Base-by-base conservation (phyloP, 768 basidiomycete genomes). In the Tylopilus sp. region DNA sequence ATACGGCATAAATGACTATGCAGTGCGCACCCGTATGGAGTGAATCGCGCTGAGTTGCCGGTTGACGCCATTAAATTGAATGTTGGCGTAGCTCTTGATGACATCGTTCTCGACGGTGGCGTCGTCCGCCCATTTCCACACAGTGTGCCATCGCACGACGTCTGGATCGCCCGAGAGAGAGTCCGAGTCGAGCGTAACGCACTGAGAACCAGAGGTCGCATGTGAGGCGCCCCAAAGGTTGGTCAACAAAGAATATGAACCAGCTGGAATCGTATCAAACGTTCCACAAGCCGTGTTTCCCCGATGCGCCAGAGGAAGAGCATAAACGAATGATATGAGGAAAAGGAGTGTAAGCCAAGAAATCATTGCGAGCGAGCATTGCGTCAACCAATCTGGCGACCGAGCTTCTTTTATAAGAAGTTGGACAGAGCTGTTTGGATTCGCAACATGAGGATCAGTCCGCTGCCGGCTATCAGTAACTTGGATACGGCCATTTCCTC, bases 21-120 rank as follows among this genome's bases (percentile, higher is more conserved):
- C 8, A 25, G 35, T 33, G 68, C 78, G 43, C 57, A 85, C 85
- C 1, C 76, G 79, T 48, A 86, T 86, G 51, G 67, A 75, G 3
- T 58, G 65, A 56, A 86, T 83, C 1, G 74, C 73, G 30, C 73
- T 74, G 18, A 86, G 72, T 55, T 77, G 75, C 60, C 73, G 70
- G 69, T 83, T 79, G 52, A 83, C 55, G 25, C 76, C 77, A 57
- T 82, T 73, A 30, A 80, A 72, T 53, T 78, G 73, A 12, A 82
- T 69, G 63, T 85, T 81, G 21, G 81, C 73, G 67, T 75, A 86
- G 60, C 79, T 83, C 75, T 85, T 86, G 53, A 86, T 73, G 20
- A 72, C 70, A 20, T 46, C 69, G 7, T n/a, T n/a, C n/a, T n/a
- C n/a, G n/a, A n/a, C n/a, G n/a, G n/a, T n/a, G n/a, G n/a, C n/a